Percentiles rank a stretch among this genome's conserved stretches.
phyloP scores from a whole-genome alignment of 768 basidiomycete genomes.

The Phaeolepiota aurea region DNA sequence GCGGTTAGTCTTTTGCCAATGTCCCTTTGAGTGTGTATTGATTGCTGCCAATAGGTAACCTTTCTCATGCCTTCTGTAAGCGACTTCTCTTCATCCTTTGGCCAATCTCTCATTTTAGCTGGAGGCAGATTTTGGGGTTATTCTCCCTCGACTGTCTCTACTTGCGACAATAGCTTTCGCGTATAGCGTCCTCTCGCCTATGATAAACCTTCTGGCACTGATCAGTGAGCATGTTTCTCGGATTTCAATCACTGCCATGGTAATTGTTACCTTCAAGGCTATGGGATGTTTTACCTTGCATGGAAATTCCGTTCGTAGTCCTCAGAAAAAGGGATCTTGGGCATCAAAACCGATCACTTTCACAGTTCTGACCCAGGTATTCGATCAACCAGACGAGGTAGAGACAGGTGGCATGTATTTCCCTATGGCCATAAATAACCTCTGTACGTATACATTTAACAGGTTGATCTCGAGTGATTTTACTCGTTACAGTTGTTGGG shows the following conservation, averaged over 20 bases:
- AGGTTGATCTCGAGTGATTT: conserved; percentile 13
- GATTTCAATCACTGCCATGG: no score
- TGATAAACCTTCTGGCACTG: conserved; percentile 58
- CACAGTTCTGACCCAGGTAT: conserved; percentile 40
- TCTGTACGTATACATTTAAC: conserved; percentile 27
- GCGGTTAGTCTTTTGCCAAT: conserved; percentile 11
- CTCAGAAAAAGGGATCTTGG: neutral
- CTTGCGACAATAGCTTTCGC: conserved; percentile 45
- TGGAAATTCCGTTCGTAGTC: conserved; percentile 48
- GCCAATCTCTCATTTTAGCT: neutral
- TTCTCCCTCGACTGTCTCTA: conserved; percentile 42
- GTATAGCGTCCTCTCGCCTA: conserved; percentile 56
- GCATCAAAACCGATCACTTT: neutral
- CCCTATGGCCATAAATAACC: conserved; percentile 37
- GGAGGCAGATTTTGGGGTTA: conserved; percentile 41
- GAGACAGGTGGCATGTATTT: conserved; percentile 41
- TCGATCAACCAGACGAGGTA: conserved; percentile 40
- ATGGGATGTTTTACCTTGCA: conserved; percentile 48
- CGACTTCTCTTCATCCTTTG: neutral
- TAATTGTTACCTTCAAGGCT: conserved; percentile 28
- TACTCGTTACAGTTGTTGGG: conserved; percentile 38
- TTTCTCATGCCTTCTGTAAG: conserved; percentile 46
- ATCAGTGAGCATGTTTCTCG: conserved; percentile 30
- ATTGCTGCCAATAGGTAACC: conserved; percentile 24
- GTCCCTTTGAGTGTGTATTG: neutral